These are phyloP conservation scores for Priceomyces medius DNA, from an alignment of 805 yeast species.

Conservation along the genomic window DNA sequence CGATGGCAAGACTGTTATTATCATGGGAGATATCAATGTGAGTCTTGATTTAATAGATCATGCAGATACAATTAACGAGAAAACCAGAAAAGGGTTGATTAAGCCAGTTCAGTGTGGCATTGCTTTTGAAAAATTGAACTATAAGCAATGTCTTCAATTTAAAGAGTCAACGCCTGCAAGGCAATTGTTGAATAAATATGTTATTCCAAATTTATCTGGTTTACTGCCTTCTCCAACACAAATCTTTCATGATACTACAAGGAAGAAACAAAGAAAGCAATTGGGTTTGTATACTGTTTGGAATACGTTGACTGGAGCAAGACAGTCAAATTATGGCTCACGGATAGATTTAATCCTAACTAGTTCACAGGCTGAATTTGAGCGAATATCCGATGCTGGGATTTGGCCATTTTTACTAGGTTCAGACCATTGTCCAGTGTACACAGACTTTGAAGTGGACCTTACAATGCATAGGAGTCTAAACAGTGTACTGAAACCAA, in stretches of 20 bases:
- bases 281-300: slow-evolving; percentile 83
- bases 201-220: slow-evolving; percentile 18
- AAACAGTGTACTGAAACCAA: slow-evolving; percentile 21
- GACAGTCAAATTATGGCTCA: slow-evolving; percentile 86
- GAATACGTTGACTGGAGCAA: slow-evolving; percentile 74
- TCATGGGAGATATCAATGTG: slow-evolving; percentile 89
- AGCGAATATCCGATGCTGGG: slow-evolving; percentile 38
- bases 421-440: slow-evolving; percentile 94
- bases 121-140: slow-evolving; percentile 25
- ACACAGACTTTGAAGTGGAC: slow-evolving; percentile 53
- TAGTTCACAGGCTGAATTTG: slow-evolving; percentile 35
- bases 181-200: slow-evolving; percentile 26
- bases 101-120: slow-evolving; percentile 12
- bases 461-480: slow-evolving; percentile 6
- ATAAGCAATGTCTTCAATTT: slow-evolving; percentile 34
- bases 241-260: slow-evolving; percentile 56
- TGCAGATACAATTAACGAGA: slow-evolving; percentile 62
- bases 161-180: slow-evolving; percentile 30
- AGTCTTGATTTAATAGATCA: slow-evolving; percentile 77
- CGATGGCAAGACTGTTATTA: slow-evolving; percentile 64
- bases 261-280: slow-evolving; percentile 56
- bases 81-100: slow-evolving; percentile 37
- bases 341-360: slow-evolving; percentile 76
- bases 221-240: slow-evolving; percentile 11
- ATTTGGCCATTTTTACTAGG: slow-evolving; percentile 77